A percentile compares a stretch with the other conserved stretches of the same genome.
Evolutionary conservation across 2,329 filamentous ascomycete species (phyloP).

Genomic region (Tympanopsis confertula): DNA sequence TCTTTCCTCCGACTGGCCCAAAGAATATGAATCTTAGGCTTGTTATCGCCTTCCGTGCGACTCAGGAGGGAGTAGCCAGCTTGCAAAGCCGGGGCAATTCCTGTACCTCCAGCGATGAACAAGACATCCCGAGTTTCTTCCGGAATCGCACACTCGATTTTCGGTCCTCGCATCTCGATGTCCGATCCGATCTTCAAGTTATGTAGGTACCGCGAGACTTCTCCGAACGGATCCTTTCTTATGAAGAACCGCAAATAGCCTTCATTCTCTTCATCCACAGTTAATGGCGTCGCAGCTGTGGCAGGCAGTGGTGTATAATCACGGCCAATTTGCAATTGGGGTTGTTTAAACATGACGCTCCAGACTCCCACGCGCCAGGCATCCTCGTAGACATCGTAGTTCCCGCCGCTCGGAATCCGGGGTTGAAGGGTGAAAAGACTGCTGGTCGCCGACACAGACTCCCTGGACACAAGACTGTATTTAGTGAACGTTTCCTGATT

Average conservation of each 20-base stretch:
- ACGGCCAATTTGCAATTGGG: slow-evolving; percentile 80
- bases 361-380: slow-evolving; percentile 60
- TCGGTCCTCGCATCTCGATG: slow-evolving; percentile 70
- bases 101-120: slow-evolving; percentile 85
- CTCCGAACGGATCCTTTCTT: slow-evolving; percentile 65
- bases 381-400: slow-evolving; percentile 12
- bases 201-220: slow-evolving; percentile 75
- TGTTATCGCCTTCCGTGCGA: slow-evolving; percentile 8
- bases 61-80: slow-evolving; percentile 52
- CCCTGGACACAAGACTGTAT: slow-evolving; percentile 25
- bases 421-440: slow-evolving; percentile 26
- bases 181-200: slow-evolving; percentile 46
- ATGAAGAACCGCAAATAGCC: slow-evolving; percentile 61
- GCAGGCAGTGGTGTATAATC: slow-evolving; percentile 80
- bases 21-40: slow-evolving; percentile 54
- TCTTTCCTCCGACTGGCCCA: slow-evolving; percentile 67
- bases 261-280: slow-evolving; percentile 12
- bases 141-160: slow-evolving; percentile 51
- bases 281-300: slow-evolving; percentile 10
- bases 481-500: slow-evolving; percentile 23
- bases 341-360: slow-evolving; percentile 90
- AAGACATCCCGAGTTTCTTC: slow-evolving; percentile 44
- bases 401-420: slow-evolving; percentile 19
- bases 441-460: slow-evolving; percentile 29
- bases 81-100: slow-evolving; percentile 82